Evolutionary conservation across 2,329 filamentous ascomycete genomes (phyloP), one percentile per base, ranked within the genome.

Genomic region (Thelonectria olida): DNA sequence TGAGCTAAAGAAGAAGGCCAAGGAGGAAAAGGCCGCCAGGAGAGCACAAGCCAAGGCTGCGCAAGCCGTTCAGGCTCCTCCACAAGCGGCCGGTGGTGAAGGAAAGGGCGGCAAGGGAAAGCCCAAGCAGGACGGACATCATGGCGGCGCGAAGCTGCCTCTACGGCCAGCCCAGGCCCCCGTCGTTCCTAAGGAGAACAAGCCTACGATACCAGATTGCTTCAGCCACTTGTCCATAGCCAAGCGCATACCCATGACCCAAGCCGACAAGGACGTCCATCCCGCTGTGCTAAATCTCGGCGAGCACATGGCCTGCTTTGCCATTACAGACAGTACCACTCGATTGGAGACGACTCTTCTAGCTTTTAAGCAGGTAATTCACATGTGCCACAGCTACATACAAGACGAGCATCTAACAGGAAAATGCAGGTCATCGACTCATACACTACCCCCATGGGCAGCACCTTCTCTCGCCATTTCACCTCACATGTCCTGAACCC

Each of bases 401-500:
- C 7, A 9, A 42, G 49, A 23, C 53, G 45, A 27, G 19, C 20
- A 34, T 44, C 64, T 36, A 61, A 66, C 57, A 17, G 56, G 5
- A 13, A n/a, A 7, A 9, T 9, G 6, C 71, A 97, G 89, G 92
- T 98, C 65, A 95, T 99, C 65, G 88, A 92, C 72, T 90, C 92
- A n/a, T 99, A 99, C 78, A 91, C 88, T 47, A 98, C 95, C 1
- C 96, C 96, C 5, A 84, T 89, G 23, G 91, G 91, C 39, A 93
- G 90, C 59, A 94, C 93, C 39, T 86, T 99, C 41, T 91, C 93
- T 19, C 90, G 96, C 31, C 94, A 99, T 80, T 89, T 99, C 71
- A 96, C 93, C 28, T 91, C 92, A 10, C 93, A 98, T 77, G 89
- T 93, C 66, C 88, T 99, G 61, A 96, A 93, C 72, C 92, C 94